Percentiles rank a stretch among this genome's conserved stretches.
phyloP scores from a whole-genome alignment of 257 asterid species.

The Solanum raphanifolium region DNA sequence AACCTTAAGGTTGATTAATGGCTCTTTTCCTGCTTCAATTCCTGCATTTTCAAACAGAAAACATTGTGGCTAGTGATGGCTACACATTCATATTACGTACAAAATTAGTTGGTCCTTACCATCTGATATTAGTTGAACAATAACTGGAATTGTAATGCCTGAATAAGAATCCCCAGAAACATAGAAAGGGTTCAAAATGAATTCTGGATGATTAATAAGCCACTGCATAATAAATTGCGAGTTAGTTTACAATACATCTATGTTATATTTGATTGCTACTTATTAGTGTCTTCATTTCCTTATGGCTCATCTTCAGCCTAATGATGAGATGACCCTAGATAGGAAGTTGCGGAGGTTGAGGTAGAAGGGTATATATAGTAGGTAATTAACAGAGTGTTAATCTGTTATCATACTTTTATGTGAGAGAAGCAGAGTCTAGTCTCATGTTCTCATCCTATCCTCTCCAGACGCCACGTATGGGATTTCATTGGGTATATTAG shows the following conservation, averaged over 20 bases:
- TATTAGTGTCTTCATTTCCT: not conserved
- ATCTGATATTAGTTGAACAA: constrained; percentile 13
- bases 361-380: too few species aligned
- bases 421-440: not conserved
- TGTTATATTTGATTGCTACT: not conserved
- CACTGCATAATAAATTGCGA: constrained; percentile 16
- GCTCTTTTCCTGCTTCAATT: constrained; percentile 23
- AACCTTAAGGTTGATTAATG: constrained; percentile 28
- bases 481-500: too few species aligned
- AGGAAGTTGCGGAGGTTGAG: not conserved
- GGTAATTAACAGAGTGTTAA: not conserved
- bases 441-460: not conserved
- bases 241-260: not conserved
- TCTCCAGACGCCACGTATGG: accelerated
- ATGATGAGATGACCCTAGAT: not conserved
- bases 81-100: not conserved
- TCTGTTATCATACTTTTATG: too few species aligned
- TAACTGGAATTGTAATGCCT: constrained; percentile 18
- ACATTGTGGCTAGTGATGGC: not conserved
- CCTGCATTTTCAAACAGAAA: constrained; percentile 6
- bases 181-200: constrained; percentile 15
- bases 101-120: constrained; percentile 3
- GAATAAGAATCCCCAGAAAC: constrained; percentile 36
- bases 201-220: constrained; percentile 18
- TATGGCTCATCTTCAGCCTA: too few species aligned